Evolutionary conservation across 2,329 filamentous ascomycete species (phyloP), one percentile per base, ranked within the genome.

Genomic region (Periconia macrospinosa): DNA sequence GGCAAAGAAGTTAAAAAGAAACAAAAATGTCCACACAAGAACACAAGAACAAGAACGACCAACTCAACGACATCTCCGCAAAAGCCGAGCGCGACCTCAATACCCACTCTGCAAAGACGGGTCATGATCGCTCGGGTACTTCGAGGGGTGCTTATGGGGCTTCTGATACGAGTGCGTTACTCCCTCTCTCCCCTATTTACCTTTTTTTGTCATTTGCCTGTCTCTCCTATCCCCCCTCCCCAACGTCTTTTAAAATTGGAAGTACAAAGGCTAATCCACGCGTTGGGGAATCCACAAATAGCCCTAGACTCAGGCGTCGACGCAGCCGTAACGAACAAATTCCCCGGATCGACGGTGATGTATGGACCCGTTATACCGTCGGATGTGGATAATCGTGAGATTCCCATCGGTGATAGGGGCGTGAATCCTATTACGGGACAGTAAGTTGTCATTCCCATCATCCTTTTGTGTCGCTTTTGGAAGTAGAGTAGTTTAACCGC

Each of bases 11-110:
- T 18, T n/a, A n/a, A 27, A 8, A 27, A 27, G 23, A 27, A 3
- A 27, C 45, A 49, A 72, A 30, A 51, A 80, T 80, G 77, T 79
- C 79, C 43, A 61, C 65, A 19, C 73, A 72, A 65, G 74, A 76
- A 68, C 52, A 75, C 53, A 69, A 69, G 60, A 66, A 75, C 68
- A 53, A 74, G 54, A 69, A 68, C 60, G 66, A 75, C 50, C 69
- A 79, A 63, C 76, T 75, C 48, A 62, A 76, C 60, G 66, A 71
- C 27, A 66, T 80, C 61, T 78, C 80, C 49, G 67, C 76, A 61
- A 69, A 81, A 58, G 79, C 79, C 11, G 78, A 81, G 72, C 68
- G 68, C 17, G 78, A 82, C 52, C 71, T 81, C 49, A 79, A 80
- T 67, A 75, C 76, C 9, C 59, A 76, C 33, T 53, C 61, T 14